Conservation (phyloP, 2,329 filamentous ascomycete species). For the Westerdykella aurantiaca region DNA sequence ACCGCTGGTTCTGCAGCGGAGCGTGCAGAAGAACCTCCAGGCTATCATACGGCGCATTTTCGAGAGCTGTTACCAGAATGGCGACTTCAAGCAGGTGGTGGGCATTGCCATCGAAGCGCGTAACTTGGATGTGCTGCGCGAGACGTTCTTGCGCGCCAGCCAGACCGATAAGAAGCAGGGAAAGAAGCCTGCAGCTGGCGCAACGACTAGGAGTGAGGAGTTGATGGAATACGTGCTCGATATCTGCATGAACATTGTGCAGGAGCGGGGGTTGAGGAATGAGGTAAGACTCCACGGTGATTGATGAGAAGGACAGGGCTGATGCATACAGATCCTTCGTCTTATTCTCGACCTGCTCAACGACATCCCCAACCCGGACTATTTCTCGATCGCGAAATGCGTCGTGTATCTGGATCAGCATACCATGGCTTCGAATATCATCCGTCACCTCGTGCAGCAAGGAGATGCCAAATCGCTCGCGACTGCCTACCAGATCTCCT, state of each 20-base stretch:
- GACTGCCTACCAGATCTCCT: constrained; percentile 93
- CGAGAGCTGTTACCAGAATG: constrained; percentile 78
- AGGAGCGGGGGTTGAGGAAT: constrained; percentile 79
- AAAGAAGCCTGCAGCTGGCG: constrained; percentile 51
- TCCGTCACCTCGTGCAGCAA: constrained; percentile 73
- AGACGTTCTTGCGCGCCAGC: constrained; percentile 82
- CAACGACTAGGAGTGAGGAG: constrained; percentile 68
- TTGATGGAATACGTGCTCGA: constrained; percentile 93
- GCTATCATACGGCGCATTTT: constrained; percentile 83
- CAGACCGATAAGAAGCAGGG: constrained; percentile 68
- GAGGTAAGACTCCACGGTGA: constrained; percentile 45
- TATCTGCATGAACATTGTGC: constrained; percentile 96
- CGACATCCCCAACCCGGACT: constrained; percentile 87
- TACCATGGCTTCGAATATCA: constrained; percentile 80
- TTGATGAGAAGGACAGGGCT: constrained; percentile 4
- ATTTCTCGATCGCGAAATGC: constrained; percentile 96
- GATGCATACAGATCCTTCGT: constrained; percentile 62
- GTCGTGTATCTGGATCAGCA: constrained; percentile 94
- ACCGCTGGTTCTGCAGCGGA: constrained; percentile 62
- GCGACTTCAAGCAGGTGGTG: constrained; percentile 89
- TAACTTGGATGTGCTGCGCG: constrained; percentile 78
- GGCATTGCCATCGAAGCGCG: constrained; percentile 94
- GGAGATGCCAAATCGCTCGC: constrained; percentile 73
- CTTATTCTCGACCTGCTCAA: constrained; percentile 93
- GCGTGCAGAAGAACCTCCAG: constrained; percentile 74